Evolutionary conservation across 371 early-diverging fungal genomes (phyloP), one percentile per base, ranked within the genome.

Genomic region (Coemansia sp.): DNA sequence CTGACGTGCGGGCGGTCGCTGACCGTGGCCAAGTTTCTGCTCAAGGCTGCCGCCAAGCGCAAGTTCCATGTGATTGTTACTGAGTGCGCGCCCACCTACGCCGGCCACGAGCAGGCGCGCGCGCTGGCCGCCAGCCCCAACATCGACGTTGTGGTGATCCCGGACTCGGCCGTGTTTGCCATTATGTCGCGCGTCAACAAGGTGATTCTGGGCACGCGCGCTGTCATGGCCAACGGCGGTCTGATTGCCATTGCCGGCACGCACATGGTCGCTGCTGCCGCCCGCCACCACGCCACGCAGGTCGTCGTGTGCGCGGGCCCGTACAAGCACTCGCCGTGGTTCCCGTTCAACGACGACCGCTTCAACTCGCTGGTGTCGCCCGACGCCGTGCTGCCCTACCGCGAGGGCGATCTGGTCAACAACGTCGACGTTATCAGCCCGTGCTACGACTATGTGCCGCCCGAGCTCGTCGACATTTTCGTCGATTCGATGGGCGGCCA

Each of bases 101-200:
- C 84, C 42, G 98, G 96, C 4, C 96, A 93, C 62, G 82, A 88
- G 55, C 88, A 92, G 88, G 95, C 95, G 8, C 76, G 79, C 43
- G 79, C 85, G 5, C 83, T 98, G 49, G 83, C 91, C 3, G 71
- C 32, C 16, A 39, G 81, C 16, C 85, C 89, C 7, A 93, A 94
- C 4, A 93, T 98, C 61, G 95, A 94, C 57, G 91, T 94, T 0
- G 94, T 93, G 0, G 85, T 96, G 14, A 90, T 98, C 47, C 85
- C 93, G 4, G 97, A 96, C 68, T 86, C 94, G 6, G 95, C 96
- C 1, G 88, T 94, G 13, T 95, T 93, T 86, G 96, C 96, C 4
- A 88, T 95, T 59, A 96, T 98, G 96, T 90, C 96, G 51, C 87
- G 96, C 53, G 95, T 96, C 20, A 94, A 96, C 85, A 98, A 96